These are phyloP conservation scores for Saccharomycopsis javanensis DNA, from an alignment of 805 yeast genomes.

Conservation along the genomic window DNA sequence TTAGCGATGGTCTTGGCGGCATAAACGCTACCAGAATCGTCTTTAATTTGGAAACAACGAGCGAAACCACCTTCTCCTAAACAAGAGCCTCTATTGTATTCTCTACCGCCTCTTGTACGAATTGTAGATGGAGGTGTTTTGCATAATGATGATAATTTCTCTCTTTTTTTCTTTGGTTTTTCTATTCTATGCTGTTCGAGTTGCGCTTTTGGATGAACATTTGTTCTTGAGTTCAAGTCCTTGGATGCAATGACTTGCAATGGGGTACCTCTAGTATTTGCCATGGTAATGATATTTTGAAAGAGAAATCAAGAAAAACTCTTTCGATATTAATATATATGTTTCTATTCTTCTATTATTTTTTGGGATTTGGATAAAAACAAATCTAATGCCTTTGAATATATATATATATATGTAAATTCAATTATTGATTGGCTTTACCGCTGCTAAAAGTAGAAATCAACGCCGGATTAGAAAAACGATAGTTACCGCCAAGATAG, in stretches of 20 bases:
- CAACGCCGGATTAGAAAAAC: not conserved
- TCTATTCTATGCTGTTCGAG: conserved; percentile 24
- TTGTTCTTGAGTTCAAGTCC: conserved; percentile 27
- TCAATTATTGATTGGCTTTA: too few relatives aligned
- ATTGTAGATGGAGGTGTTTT: conserved; percentile 95
- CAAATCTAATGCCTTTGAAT: too few relatives aligned
- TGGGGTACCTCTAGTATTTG: conserved; percentile 30
- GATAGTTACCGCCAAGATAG: not conserved
- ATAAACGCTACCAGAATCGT: conserved; percentile 72
- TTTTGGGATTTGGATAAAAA: too few relatives aligned
- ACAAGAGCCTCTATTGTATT: conserved; percentile 81
- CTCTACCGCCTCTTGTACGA: conserved; percentile 76
- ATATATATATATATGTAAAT: too few relatives aligned
- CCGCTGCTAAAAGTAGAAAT: too few relatives aligned
- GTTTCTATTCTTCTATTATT: too few relatives aligned
- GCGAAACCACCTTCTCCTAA: conserved; percentile 99
- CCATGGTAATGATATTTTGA: conserved; percentile 20
- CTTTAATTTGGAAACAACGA: conserved; percentile 93
- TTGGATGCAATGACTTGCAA: conserved; percentile 30
- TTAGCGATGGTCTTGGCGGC: conserved; percentile 97
- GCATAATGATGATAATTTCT: conserved; percentile 81
- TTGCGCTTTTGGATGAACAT: conserved; percentile 11
- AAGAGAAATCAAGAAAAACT: not conserved
- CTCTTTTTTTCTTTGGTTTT: conserved; percentile 63
- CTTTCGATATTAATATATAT: too few relatives aligned